phyloP scores from a whole-genome alignment of 148 eudicot species.

The Rhododendron mucronatum region DNA sequence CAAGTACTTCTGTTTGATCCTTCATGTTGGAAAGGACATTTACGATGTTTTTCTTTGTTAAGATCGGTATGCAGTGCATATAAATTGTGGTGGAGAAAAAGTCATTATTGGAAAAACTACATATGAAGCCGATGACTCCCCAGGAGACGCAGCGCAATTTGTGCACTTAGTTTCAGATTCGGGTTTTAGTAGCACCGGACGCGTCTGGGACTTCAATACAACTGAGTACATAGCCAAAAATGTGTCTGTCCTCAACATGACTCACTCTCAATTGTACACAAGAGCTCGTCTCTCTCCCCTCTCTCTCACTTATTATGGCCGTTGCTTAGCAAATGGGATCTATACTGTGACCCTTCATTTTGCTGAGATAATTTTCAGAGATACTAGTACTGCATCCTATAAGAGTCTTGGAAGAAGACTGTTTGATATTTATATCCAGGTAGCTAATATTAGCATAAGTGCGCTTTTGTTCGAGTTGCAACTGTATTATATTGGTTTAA shows the following conservation, averaged over 20 bases:
- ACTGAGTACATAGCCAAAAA: neutral
- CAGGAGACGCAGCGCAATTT: constrained; percentile 38
- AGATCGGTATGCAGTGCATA: constrained; percentile 45
- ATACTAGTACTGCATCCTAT: constrained; percentile 34
- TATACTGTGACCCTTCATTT: constrained; percentile 58
- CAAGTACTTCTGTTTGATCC: no score
- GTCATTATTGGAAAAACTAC: constrained; percentile 23
- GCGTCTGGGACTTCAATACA: constrained; percentile 15
- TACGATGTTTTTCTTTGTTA: constrained; percentile 7
- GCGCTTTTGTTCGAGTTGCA: neutral
- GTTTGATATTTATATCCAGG: constrained; percentile 75
- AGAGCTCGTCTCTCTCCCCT: constrained; percentile 60
- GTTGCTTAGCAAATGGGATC: constrained; percentile 62
- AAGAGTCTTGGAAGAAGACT: constrained; percentile 59
- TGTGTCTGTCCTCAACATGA: neutral
- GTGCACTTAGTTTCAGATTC: constrained; percentile 26
- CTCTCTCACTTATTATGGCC: constrained; percentile 62
- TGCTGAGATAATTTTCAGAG: constrained; percentile 49
- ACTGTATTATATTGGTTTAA: neutral
- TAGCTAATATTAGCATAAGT: constrained; percentile 2
- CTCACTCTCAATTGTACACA: constrained; percentile 34
- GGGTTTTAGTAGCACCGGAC: constrained; percentile 66
- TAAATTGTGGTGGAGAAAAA: constrained; percentile 57
- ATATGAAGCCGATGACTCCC: constrained; percentile 44
- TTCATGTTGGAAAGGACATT: no score